These are phyloP conservation scores for Tulasnella sp. DNA, from an alignment of 768 basidiomycete species.

Conservation along the genomic window DNA sequence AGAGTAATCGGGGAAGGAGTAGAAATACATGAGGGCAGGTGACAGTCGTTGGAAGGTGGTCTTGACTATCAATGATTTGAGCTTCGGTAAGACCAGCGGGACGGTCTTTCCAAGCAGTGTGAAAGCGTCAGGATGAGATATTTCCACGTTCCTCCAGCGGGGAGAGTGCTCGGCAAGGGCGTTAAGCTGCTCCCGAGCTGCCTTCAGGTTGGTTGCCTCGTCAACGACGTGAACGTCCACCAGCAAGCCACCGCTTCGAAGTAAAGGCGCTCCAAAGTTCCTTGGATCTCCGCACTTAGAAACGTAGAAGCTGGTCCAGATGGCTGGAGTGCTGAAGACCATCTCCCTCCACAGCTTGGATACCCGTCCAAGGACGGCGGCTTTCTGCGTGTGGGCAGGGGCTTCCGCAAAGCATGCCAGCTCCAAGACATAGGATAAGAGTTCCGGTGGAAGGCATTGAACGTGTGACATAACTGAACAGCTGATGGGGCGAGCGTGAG, in stretches of 20 bases:
- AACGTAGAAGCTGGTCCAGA: neutral
- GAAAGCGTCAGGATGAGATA: neutral
- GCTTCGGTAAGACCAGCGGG: neutral
- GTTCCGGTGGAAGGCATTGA: neutral
- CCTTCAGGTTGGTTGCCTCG: neutral
- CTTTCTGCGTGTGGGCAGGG: neutral
- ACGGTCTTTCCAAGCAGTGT: neutral
- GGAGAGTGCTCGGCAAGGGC: neutral
- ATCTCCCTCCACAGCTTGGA: neutral
- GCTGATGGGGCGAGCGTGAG: neutral
- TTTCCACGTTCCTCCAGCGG: neutral
- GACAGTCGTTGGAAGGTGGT: neutral
- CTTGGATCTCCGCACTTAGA: neutral
- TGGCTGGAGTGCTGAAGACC: neutral
- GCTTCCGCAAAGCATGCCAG: neutral
- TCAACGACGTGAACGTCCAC: neutral
- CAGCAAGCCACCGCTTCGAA: neutral
- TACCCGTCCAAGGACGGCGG: neutral
- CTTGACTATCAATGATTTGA: neutral
- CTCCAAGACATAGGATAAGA: neutral
- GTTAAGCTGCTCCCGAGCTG: neutral
- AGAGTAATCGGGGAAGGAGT: neutral
- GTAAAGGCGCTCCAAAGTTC: neutral
- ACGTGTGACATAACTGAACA: neutral
- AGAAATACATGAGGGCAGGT: neutral